Base-by-base conservation (phyloP, 2,329 filamentous ascomycete genomes). In the Trichoderma gracile region DNA sequence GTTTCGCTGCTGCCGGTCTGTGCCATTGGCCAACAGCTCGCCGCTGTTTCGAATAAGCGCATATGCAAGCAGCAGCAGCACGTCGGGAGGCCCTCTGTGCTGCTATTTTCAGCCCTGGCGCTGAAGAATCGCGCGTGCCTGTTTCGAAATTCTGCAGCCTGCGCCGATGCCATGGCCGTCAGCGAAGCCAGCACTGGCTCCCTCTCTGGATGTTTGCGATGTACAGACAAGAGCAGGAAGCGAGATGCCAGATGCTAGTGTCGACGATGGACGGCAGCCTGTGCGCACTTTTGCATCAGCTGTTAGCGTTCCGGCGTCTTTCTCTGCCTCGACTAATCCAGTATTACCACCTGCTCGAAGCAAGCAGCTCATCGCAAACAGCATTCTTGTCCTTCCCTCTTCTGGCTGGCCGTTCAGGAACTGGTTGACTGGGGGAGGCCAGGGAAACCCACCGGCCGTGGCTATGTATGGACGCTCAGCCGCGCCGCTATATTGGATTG, bases 111-210 rank as follows among this genome's bases (percentile, higher is more conserved):
- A 54, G 59, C 49, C 25, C 27, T 27, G n/a, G 49, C n/a, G 33
- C 33, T 38, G 33, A 38, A 38, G 33, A 38, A 14, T 38, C n/a
- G n/a, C 55, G 21, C 55, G 25, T 30, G 63, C 38, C 42, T 45
- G 67, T 68, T 67, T 67, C 66, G 61, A 61, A 62, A 56, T 57
- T 52, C 46, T 57, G 47, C 49, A 62, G 40, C 49, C 40, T 62
- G 59, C 21, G 25, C 40, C 10, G 40, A 27, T 23, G 58, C 58
- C 23, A 25, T 53, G n/a, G 30, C 38, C 46, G 17, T 45, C 10
- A 49, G 33, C 21, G n/a, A 56, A 52, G 25, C n/a, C n/a, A 30
- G 19, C 46, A 40, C 64, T 65, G 60, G 57, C 67, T 54, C 63
- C 47, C 50, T 60, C 21, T 25, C 30, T 6, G 2, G 47, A 52